These are phyloP conservation scores for Earliella scabrosa DNA, from an alignment of 1,284 basidiomycete genomes.

Conservation along the genomic window DNA sequence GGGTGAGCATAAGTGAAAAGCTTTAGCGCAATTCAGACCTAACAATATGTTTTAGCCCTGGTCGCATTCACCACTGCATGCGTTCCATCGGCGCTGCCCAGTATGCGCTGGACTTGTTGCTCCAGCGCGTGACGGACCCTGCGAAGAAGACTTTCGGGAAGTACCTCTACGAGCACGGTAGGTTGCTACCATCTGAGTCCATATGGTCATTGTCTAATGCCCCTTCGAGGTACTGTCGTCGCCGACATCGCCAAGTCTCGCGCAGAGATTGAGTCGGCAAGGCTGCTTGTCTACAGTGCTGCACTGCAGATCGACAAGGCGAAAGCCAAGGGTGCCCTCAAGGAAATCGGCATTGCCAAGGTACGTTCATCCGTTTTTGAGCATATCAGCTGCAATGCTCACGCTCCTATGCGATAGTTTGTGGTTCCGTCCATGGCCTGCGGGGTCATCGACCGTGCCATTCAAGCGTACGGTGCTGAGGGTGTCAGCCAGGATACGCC, in stretches of 20 bases:
- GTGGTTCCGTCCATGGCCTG: slow-evolving; percentile 91
- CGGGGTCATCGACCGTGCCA: slow-evolving; percentile 89
- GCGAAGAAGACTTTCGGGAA: slow-evolving; percentile 94
- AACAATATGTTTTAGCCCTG: slow-evolving; percentile 65
- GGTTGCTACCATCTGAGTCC: slow-evolving; percentile 15
- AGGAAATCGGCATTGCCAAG: slow-evolving; percentile 98
- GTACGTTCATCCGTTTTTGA: slow-evolving; percentile 42
- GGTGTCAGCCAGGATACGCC: slow-evolving; percentile 91
- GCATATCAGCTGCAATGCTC: not conserved
- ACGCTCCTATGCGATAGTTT: slow-evolving; percentile 56
- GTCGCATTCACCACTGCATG: slow-evolving; percentile 99
- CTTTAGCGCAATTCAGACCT: no score
- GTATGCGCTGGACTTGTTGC: slow-evolving; percentile 85
- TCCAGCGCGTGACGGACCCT: slow-evolving; percentile 92
- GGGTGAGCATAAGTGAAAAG: slow-evolving; percentile 75
- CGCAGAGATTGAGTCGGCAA: slow-evolving; percentile 89
- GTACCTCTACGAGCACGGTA: slow-evolving; percentile 88
- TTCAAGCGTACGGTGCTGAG: slow-evolving; percentile 95
- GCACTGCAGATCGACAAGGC: slow-evolving; percentile 94
- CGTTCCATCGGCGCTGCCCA: slow-evolving; percentile 91
- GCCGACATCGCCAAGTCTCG: slow-evolving; percentile 91
- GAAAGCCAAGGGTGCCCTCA: slow-evolving; percentile 92
- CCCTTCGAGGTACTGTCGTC: slow-evolving; percentile 75
- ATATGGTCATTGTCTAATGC: not conserved
- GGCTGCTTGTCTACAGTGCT: slow-evolving; percentile 90